Evolutionary conservation across 768 basidiomycete genomes (phyloP).

Genomic region (Pulveroboletus ravenelii): DNA sequence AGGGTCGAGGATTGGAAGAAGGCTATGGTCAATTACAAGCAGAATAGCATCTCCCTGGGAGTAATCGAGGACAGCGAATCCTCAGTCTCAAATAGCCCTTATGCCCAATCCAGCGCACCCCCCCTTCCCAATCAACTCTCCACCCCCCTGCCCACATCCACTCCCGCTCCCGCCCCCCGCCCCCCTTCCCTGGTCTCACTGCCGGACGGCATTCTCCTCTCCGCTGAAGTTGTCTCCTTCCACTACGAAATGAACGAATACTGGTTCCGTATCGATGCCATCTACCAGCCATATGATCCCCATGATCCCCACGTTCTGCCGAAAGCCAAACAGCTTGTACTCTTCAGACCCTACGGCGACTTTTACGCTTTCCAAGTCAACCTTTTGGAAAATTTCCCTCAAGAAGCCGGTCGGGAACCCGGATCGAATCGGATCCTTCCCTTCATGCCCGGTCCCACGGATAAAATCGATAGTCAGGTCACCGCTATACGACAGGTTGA

Average conservation of each 20-base stretch:
- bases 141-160: constrained; percentile 4
- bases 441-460: constrained; percentile 94
- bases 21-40: constrained; percentile 92
- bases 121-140: constrained; percentile 5
- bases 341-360: constrained; percentile 95
- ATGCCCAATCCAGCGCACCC: constrained; percentile 20
- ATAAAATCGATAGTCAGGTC: constrained; percentile 76
- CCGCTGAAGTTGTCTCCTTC: constrained; percentile 92
- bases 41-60: constrained; percentile 91
- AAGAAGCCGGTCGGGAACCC: constrained; percentile 80
- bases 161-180: constrained; percentile 21
- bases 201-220: constrained; percentile 78
- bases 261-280: constrained; percentile 93
- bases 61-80: constrained; percentile 65
- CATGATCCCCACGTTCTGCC: constrained; percentile 54
- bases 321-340: constrained; percentile 69
- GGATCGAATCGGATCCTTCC: constrained; percentile 75
- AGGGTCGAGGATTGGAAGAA: constrained; percentile 99
- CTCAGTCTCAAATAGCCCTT: constrained; percentile 44
- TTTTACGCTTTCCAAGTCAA: constrained; percentile 97
- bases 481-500: constrained; percentile 78
- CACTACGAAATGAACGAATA: constrained; percentile 95
- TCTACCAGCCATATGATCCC: constrained; percentile 77
- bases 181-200: constrained; percentile 46
- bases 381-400: constrained; percentile 81